These are phyloP conservation scores for Ambrosiella beaveri DNA, from an alignment of 2,329 filamentous ascomycete genomes.

Conservation along the genomic window DNA sequence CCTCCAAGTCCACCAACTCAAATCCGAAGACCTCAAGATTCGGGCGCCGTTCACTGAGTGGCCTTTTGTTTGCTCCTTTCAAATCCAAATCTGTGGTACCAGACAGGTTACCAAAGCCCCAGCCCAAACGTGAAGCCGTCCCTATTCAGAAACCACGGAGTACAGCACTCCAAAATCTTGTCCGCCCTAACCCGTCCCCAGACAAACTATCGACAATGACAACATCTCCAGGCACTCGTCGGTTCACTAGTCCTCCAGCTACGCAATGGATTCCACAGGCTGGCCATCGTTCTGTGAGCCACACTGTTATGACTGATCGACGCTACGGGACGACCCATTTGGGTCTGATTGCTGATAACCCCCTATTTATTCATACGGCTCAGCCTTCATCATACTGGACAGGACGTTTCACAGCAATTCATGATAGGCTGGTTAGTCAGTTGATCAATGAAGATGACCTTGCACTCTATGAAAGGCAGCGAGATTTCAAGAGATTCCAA, in stretches of 20 bases:
- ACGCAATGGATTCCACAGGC: background rate
- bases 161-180: background rate
- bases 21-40: background rate
- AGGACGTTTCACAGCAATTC: slow-evolving; percentile 40
- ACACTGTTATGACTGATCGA: background rate
- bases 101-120: slow-evolving; percentile 1
- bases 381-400: slow-evolving; percentile 40
- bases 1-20: background rate
- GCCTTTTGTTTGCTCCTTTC: slow-evolving; percentile 8
- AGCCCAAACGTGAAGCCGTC: background rate
- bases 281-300: background rate
- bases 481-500: slow-evolving; percentile 8
- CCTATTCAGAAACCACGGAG: background rate
- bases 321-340: background rate
- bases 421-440: slow-evolving; percentile 25
- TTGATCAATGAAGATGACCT: slow-evolving; percentile 10
- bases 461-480: slow-evolving; percentile 10
- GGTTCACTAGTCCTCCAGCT: background rate
- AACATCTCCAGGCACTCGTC: background rate
- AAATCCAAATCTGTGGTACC: slow-evolving; percentile 10
- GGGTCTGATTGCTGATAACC: slow-evolving; percentile 13
- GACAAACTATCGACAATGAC: background rate
- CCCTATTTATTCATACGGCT: slow-evolving; percentile 22
- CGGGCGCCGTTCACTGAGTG: slow-evolving; percentile 6
- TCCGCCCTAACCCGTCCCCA: background rate